Base-by-base conservation (phyloP, 2,329 filamentous ascomycete genomes). In the Fusarium ramigenum region DNA sequence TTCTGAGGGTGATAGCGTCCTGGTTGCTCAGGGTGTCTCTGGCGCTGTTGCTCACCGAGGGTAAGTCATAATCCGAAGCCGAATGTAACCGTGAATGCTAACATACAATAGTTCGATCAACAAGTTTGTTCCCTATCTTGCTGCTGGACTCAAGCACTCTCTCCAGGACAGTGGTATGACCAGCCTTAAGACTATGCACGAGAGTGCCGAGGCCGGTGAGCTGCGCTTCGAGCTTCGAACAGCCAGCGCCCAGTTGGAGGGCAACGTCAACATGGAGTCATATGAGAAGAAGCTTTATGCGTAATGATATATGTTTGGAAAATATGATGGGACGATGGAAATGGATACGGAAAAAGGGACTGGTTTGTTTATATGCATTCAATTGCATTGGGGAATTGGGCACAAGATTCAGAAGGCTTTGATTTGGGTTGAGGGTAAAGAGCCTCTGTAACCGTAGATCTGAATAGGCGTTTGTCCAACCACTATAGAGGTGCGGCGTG, bases 281-380 rank as follows among this genome's bases (percentile, higher is more conserved):
- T 98, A 97, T 83, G 96, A 98, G 88, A 99, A 99, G 93, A 99
- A 98, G 90, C 93, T 99, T 77, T 99, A 97, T 85, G 94, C 95
- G 79, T 98, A 91, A 83, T 78, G 75, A 77, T 70, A 75, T 72
- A 70, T 69, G 61, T 34, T 69, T 49, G 61, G 46, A 62, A 63
- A 77, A 25, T 73, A 71, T 60, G 67, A 73, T 23, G 61, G 63
- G 53, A 69, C 65, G 66, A 53, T 37, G 65, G 66, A 60, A 14
- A 69, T 67, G 70, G 56, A 74, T 54, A 72, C 44, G 52, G 63
- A 50, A 67, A 60, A 56, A 39, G 60, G 71, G 64, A 42, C 9
- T 70, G 66, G 47, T 61, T 75, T 56, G 32, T 66, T 73, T 64
- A 47, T n/a, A 65, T 73, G 70, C 65, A 73, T 70, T 60, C 52